Evolutionary conservation across 257 asterid species (phyloP), one percentile per base, ranked within the genome.

Genomic region (Ajuga chamaepitys): DNA sequence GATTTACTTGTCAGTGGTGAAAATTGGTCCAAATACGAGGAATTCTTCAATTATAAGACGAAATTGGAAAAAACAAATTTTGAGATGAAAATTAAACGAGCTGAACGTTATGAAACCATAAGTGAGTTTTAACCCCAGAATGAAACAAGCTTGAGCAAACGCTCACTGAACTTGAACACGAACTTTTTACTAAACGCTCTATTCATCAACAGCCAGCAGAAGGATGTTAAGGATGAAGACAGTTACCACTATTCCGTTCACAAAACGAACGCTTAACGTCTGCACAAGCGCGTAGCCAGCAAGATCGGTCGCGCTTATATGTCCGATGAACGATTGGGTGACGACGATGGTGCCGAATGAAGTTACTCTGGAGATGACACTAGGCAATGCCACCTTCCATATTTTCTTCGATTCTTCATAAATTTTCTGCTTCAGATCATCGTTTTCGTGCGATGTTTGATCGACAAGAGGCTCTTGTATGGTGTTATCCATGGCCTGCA

Each of bases 271-370:
- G 8, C 74, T 75, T 21, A 86, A 81, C 67, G 89, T 86, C 59
- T 86, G 94, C 22, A 83, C 87, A 52, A 86, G 89, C 3, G 94
- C 94, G 77, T 81, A 86, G 59, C 66, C 89, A 60, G 94, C 89
- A 21, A 86, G 89, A 61, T 86, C 84, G 35, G 74, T 58, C 14
- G 75, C 65, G 62, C 79, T 70, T 17, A 79, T 68, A 64, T 83
- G 87, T 37, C 93, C 93, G 7, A 85, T 35, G 64, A 85, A 83
- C 4, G 93, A 83, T 28, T 85, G 89, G 1, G 94, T 83, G 13
- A 86, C 84, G 4, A 86, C 79, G 7, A 86, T 46, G 61, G 82
- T 70, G 18, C 87, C 94, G 16, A 86, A 86, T 8, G 87, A 61
- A 69, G 89, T 44, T 5, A 86, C 84, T 73, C 94, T 81, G 17